Conservation (phyloP, 441 rosid genomes). For the Adansonia rubrostipa region DNA sequence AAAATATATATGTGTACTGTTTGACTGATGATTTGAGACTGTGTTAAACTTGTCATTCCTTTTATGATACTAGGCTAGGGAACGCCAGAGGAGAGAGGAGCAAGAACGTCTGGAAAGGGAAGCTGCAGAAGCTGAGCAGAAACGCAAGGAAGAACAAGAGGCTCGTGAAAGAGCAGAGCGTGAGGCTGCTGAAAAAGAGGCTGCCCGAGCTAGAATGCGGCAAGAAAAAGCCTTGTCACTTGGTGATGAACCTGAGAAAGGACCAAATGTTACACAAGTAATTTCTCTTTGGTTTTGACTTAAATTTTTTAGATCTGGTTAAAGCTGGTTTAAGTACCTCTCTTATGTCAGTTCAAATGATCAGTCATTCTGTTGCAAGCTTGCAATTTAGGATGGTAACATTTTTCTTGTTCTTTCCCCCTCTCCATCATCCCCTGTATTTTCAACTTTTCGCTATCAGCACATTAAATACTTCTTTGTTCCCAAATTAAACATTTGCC, state of each 20-base stretch:
- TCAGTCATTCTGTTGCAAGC: neutral
- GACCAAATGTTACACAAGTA: constrained; percentile 88
- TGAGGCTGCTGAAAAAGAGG: constrained; percentile 88
- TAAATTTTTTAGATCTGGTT: neutral
- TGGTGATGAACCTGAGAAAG: constrained; percentile 90
- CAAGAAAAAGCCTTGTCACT: constrained; percentile 86
- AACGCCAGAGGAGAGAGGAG: constrained; percentile 82
- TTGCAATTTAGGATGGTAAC: neutral
- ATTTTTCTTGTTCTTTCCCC: neutral
- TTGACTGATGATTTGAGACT: neutral
- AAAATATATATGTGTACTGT: neutral
- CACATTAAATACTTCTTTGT: neutral
- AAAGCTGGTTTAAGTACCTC: neutral
- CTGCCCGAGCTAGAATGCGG: constrained; percentile 70
- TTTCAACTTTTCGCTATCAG: neutral
- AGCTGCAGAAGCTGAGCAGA: constrained; percentile 93
- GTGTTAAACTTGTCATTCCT: neutral
- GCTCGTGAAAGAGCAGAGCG: constrained; percentile 75
- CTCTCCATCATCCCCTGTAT: neutral
- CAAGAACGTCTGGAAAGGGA: constrained; percentile 80
- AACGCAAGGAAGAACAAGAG: constrained; percentile 86
- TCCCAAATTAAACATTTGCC: neutral
- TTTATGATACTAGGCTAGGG: constrained; percentile 69
- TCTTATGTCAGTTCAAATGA: neutral
- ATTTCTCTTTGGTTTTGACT: constrained; percentile 16